Percentiles rank a stretch among this genome's conserved stretches.
Conservation (phyloP, 225 moss, liverwort and hornwort species). For the Anthoceros angustus region DNA sequence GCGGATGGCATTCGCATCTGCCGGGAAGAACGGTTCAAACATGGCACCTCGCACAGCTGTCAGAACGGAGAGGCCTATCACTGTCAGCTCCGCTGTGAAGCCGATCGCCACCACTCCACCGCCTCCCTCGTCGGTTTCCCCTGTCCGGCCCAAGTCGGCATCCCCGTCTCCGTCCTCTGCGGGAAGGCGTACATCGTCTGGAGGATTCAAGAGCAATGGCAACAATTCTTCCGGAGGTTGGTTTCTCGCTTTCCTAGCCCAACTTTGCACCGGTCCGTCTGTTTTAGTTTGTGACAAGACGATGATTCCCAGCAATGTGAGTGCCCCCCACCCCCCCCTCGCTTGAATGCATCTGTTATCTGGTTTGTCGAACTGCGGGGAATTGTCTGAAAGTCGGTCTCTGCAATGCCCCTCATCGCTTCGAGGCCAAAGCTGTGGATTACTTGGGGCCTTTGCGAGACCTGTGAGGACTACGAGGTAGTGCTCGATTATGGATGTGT, state of each 20-base stretch:
- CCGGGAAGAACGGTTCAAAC: slow-evolving; percentile 63
- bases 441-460: too few relatives aligned
- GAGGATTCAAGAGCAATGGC: slow-evolving; percentile 41
- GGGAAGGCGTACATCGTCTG: slow-evolving; percentile 41
- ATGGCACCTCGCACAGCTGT: slow-evolving; percentile 41
- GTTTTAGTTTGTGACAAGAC: neutral
- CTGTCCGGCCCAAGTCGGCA: slow-evolving; percentile 77
- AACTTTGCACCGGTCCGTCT: neutral
- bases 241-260: neutral
- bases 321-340: too few relatives aligned
- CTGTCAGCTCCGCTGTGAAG: slow-evolving; percentile 32
- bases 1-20: slow-evolving; percentile 89
- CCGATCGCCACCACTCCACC: slow-evolving; percentile 25
- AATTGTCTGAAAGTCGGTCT: too few relatives aligned
- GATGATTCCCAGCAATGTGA: neutral
- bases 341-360: too few relatives aligned
- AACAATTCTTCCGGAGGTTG: slow-evolving; percentile 38
- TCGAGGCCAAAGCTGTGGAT: too few relatives aligned
- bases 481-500: too few relatives aligned
- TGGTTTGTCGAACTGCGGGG: too few relatives aligned
- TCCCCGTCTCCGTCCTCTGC: slow-evolving; percentile 35
- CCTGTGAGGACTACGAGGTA: too few relatives aligned
- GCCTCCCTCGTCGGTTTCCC: slow-evolving; percentile 27
- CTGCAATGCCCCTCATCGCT: too few relatives aligned
- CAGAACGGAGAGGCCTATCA: slow-evolving; percentile 59